A percentile compares a stretch with the other conserved stretches of the same genome.
These are phyloP conservation scores for Calonectria montana DNA, from an alignment of 2,329 filamentous ascomycete genomes.

Conservation along the genomic window DNA sequence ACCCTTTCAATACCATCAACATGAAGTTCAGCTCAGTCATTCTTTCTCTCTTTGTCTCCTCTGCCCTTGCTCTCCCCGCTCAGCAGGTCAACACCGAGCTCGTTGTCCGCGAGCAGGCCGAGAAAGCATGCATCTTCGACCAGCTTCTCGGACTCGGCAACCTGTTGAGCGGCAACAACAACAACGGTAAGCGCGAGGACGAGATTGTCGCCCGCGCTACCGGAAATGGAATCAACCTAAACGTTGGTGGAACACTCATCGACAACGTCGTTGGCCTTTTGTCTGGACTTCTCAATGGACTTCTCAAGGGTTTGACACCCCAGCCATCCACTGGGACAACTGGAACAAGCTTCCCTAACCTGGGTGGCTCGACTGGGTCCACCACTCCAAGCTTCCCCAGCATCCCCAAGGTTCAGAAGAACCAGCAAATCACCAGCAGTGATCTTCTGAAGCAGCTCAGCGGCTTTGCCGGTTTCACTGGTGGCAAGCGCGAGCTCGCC, in stretches of 20 bases:
- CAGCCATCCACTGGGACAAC: background rate
- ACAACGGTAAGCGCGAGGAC: background rate
- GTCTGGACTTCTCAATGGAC: background rate
- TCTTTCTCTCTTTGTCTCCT: conserved; percentile 7
- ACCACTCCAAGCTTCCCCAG: background rate
- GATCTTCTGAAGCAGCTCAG: background rate
- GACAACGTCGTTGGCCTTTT: background rate
- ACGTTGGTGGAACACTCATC: background rate
- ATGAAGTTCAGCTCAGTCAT: conserved; percentile 16
- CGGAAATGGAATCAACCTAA: background rate
- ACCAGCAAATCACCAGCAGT: background rate
- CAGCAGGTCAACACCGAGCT: background rate
- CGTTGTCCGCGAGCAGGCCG: background rate
- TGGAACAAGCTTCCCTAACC: background rate
- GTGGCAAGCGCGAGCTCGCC: background rate
- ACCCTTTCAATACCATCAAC: background rate
- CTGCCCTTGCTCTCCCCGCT: background rate
- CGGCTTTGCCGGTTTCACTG: background rate
- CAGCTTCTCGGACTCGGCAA: background rate
- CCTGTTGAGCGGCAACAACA: background rate
- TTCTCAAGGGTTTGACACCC: background rate
- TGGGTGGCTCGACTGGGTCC: background rate
- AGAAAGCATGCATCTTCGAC: background rate
- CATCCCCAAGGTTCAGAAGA: background rate
- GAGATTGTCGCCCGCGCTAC: background rate